These are phyloP conservation scores for Dioscorea cayenensis DNA, from an alignment of 116 monocot genomes.

Conservation along the genomic window DNA sequence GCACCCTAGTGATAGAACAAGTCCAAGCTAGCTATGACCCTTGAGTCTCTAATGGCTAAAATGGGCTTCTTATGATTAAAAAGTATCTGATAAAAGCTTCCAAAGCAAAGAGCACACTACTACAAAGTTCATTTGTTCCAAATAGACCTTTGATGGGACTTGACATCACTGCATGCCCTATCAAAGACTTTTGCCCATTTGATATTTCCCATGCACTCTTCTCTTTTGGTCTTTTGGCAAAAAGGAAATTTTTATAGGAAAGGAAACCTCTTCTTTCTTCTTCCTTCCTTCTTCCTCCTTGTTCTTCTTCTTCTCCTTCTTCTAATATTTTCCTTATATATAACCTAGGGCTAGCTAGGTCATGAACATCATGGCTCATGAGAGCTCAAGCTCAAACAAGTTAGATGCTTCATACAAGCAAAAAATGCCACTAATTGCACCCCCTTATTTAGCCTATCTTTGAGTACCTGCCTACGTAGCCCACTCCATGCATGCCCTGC, in stretches of 20 bases:
- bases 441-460: background rate
- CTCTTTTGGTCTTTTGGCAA: too few species aligned
- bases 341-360: background rate
- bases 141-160: background rate
- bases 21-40: too few species aligned
- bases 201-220: background rate
- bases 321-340: background rate
- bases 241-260: too few species aligned
- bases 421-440: constrained; percentile 1
- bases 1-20: too few species aligned
- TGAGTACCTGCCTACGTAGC: background rate
- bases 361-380: background rate
- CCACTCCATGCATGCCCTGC: background rate
- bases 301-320: background rate
- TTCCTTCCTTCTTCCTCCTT: background rate
- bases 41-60: too few species aligned
- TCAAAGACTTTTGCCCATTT: background rate
- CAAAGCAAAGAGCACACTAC: background rate
- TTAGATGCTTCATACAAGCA: background rate
- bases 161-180: background rate
- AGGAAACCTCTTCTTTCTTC: too few species aligned
- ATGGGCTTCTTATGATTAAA: too few species aligned
- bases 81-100: background rate
- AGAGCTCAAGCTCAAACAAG: background rate
- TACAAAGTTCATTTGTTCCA: background rate